Evolutionary conservation across 164 flowering plant genomes (phyloP).

Genomic region (Vitis rupestris): DNA sequence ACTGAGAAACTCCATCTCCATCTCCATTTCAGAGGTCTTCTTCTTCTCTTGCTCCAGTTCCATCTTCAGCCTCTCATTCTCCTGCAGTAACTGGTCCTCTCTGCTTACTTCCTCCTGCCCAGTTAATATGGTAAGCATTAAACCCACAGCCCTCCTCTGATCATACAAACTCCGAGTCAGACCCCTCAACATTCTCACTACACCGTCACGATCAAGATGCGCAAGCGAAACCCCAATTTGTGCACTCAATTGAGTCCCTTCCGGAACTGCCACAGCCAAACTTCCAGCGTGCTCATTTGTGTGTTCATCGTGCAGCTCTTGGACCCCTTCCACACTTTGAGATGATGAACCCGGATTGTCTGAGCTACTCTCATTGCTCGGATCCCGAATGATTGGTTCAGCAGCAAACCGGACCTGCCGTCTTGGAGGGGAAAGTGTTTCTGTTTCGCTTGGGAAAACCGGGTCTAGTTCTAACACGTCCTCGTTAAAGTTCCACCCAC

Average conservation of each 20-base stretch:
- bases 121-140: conserved; percentile 26
- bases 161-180: conserved; percentile 50
- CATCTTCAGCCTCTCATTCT: conserved; percentile 29
- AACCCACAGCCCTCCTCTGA: conserved; percentile 35
- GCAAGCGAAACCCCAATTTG: neutral
- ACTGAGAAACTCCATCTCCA: conserved; percentile 39
- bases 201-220: conserved; percentile 13
- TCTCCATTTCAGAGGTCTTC: conserved; percentile 42
- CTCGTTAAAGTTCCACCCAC: conserved; percentile 88
- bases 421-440: too few relatives aligned
- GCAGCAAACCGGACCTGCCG: conserved; percentile 14
- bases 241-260: neutral
- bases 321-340: too few relatives aligned
- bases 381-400: conserved; percentile 12
- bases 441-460: conserved; percentile 38
- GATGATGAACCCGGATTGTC: too few relatives aligned
- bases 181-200: conserved; percentile 26
- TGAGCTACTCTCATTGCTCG: too few relatives aligned
- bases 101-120: conserved; percentile 19
- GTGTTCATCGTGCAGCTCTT: too few relatives aligned
- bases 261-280: too few relatives aligned
- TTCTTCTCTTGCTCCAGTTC: conserved; percentile 55
- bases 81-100: conserved; percentile 37
- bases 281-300: too few relatives aligned
- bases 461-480: conserved; percentile 61